Evolutionary conservation across 108 stramenopile genomes (phyloP).

Genomic region (Bacterosira constricta): DNA sequence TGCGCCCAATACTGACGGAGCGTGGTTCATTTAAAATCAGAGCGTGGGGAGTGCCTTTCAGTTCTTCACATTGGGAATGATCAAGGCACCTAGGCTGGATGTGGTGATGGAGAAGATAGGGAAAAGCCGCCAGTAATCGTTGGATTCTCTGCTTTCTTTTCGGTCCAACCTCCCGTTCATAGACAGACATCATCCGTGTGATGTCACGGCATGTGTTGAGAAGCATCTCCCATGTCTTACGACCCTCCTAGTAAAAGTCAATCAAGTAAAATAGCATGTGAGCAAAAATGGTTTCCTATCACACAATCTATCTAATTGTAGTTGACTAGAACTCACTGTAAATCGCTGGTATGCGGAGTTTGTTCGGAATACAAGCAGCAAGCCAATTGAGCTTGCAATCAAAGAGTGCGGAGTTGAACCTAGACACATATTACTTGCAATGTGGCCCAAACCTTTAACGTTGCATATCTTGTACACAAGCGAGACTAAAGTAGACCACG

Average conservation of each 20-base stretch:
- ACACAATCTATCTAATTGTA: neutral
- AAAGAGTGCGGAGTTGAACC: conserved; percentile 68
- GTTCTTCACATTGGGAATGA: conserved; percentile 28
- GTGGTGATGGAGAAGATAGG: conserved; percentile 73
- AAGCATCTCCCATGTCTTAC: conserved; percentile 87
- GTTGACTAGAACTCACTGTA: conserved; percentile 18
- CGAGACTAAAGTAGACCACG: conserved; percentile 51
- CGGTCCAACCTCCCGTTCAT: conserved; percentile 63
- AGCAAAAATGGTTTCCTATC: neutral
- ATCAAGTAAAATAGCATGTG: neutral
- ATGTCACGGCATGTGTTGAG: conserved; percentile 68
- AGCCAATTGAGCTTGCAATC: conserved; percentile 67
- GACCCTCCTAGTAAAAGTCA: conserved; percentile 67
- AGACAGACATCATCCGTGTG: conserved; percentile 72
- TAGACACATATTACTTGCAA: conserved; percentile 55
- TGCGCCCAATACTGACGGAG: neutral
- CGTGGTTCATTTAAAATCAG: conserved; percentile 35
- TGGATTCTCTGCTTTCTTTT: conserved; percentile 48
- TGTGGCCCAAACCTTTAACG: neutral
- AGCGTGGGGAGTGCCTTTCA: conserved; percentile 23
- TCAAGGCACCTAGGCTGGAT: conserved; percentile 65
- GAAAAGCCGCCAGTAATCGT: conserved; percentile 70
- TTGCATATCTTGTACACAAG: conserved; percentile 31
- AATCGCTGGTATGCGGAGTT: conserved; percentile 82
- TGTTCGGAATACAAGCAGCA: conserved; percentile 81